A percentile compares a stretch with the other conserved stretches of the same genome.
These are phyloP conservation scores for Protea cynaroides DNA, from an alignment of 164 flowering plant genomes.

Conservation along the genomic window DNA sequence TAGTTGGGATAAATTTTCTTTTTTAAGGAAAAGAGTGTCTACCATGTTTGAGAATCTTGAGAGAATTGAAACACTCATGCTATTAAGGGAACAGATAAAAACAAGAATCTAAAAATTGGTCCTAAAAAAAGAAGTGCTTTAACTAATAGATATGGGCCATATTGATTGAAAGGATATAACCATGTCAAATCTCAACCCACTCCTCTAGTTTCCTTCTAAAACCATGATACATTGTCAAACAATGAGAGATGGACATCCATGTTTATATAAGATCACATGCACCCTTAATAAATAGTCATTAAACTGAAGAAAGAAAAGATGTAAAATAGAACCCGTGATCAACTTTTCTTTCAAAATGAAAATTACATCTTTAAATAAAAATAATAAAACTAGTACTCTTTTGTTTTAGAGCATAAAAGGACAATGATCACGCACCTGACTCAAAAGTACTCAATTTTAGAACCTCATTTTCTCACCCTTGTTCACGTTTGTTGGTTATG, in stretches of 20 bases:
- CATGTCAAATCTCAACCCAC: background rate
- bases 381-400: background rate
- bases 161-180: background rate
- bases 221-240: background rate
- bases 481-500: background rate
- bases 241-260: background rate
- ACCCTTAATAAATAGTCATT: no score
- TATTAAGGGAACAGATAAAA: background rate
- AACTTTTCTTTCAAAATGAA: background rate
- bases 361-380: background rate
- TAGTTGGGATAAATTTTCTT: no score
- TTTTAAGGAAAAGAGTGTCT: background rate
- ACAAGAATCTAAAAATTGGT: background rate
- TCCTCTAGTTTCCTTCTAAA: background rate
- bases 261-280: no score
- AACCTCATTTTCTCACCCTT: background rate
- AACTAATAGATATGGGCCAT: constrained; percentile 1
- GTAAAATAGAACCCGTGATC: background rate
- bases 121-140: background rate
- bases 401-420: background rate
- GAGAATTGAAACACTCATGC: background rate
- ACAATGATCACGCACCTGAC: constrained; percentile 3
- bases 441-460: background rate
- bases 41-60: background rate
- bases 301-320: background rate